phyloP scores from a whole-genome alignment of 2,329 filamentous ascomycete species.

The Chrysoporthe cubensis region DNA sequence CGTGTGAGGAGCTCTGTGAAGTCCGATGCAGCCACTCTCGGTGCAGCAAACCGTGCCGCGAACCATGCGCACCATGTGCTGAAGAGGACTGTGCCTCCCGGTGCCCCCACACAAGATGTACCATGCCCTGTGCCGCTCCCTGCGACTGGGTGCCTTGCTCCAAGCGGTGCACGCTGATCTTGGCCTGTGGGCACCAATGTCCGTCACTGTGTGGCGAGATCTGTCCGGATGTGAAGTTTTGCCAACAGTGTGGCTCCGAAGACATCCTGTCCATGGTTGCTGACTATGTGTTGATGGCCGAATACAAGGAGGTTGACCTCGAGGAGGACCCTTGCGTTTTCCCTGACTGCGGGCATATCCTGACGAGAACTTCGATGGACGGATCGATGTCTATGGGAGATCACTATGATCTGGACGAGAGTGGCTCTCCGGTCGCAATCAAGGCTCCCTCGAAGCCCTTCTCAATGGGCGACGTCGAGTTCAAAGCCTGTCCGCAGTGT shows the following conservation, averaged over 20 bases:
- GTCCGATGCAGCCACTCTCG: slow-evolving; percentile 59
- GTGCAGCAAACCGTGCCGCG: slow-evolving; percentile 59
- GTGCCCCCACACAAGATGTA: slow-evolving; percentile 39
- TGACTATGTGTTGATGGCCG: slow-evolving; percentile 58
- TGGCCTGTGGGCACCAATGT: slow-evolving; percentile 65
- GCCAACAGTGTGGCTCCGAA: slow-evolving; percentile 57
- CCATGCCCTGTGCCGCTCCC: slow-evolving; percentile 66
- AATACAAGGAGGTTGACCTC: slow-evolving; percentile 62
- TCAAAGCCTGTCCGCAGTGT: slow-evolving; percentile 63
- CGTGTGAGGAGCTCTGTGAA: slow-evolving; percentile 56
- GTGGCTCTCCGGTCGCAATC: slow-evolving; percentile 40
- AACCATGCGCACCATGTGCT: slow-evolving; percentile 66
- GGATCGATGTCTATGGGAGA: slow-evolving; percentile 58
- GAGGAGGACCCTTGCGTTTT: slow-evolving; percentile 65
- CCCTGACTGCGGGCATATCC: slow-evolving; percentile 65
- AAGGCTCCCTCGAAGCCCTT: slow-evolving; percentile 50
- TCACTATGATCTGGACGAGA: slow-evolving; percentile 49
- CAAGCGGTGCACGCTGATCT: slow-evolving; percentile 54
- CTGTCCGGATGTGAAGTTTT: slow-evolving; percentile 58
- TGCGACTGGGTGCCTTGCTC: slow-evolving; percentile 71
- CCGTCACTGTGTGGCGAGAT: slow-evolving; percentile 67
- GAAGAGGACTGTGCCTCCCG: slow-evolving; percentile 55
- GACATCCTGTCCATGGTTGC: slow-evolving; percentile 52
- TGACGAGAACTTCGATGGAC: slow-evolving; percentile 64
- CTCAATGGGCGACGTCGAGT: slow-evolving; percentile 44